Evolutionary conservation across 305 asterid species (phyloP), one percentile per base, ranked within the genome.

Genomic region (Salvia sclarea): DNA sequence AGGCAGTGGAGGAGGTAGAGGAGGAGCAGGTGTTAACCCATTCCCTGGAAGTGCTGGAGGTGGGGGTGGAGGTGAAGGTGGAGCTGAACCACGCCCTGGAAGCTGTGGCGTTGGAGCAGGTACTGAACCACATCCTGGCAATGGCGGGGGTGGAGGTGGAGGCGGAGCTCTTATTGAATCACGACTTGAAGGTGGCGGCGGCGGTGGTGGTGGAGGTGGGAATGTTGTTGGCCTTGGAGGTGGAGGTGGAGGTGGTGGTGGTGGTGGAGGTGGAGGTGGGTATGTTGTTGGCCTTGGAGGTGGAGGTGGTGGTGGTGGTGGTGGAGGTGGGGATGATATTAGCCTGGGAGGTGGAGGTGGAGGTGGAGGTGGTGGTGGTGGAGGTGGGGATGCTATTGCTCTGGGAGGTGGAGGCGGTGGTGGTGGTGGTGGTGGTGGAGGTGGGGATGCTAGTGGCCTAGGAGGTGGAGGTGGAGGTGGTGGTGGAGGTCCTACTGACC

Each of bases 221-320:
- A 85, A 85, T 37, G 67, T 54, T 1, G 59, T 20, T 54, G 47
- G 24, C n/a, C 63, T 25, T 16, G 70, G 52, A 20, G 78, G 75
- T 14, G 64, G 78, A 12, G 73, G 77, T n/a, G n/a, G n/a, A n/a
- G n/a, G n/a, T n/a, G n/a, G n/a, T n/a, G n/a, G n/a, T n/a, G n/a
- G n/a, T n/a, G n/a, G n/a, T n/a, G n/a, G 89, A 79, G n/a, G 86
- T 64, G 38, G 72, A 54, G 76, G 81, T 56, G 92, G 85, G 61
- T 85, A 85, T 37, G 67, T 54, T 1, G 59, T 20, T 54, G 47
- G 24, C n/a, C 63, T 25, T 16, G 70, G 52, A 20, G 78, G 75
- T 14, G 64, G 78, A 12, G 73, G 77, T 16, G 56, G 65, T 18
- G 77, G 73, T 14, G 80, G 73, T 24, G 77, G 80, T 16, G 82